Conservation (phyloP, 78 protist species). For the Protostelium mycophagum region DNA sequence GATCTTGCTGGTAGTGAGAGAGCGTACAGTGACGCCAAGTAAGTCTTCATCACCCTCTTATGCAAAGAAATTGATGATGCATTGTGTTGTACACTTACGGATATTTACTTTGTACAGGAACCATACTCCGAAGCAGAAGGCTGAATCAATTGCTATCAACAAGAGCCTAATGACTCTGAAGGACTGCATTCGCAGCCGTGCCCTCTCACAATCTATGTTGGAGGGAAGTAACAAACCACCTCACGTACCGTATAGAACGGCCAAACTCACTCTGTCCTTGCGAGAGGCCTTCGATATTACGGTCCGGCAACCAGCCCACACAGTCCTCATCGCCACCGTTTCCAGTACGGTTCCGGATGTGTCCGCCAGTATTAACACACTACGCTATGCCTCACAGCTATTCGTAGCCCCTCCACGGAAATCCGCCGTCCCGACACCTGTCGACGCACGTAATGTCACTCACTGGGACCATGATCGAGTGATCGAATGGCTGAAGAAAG, state of each 20-base stretch:
- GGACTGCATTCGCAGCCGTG: conserved; percentile 10
- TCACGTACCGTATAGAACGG: conserved; percentile 2
- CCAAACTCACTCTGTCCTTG: conserved; percentile 10
- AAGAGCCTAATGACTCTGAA: conserved; percentile 6
- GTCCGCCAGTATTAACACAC: neutral
- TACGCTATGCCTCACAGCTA: neutral
- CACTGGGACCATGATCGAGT: neutral
- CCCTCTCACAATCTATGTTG: neutral
- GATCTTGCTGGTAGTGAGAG: conserved; percentile 5
- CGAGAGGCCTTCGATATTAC: neutral
- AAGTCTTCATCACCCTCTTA: neutral
- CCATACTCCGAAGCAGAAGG: neutral
- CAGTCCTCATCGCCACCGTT: conserved; percentile 16
- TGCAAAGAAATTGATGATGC: no score
- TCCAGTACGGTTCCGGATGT: neutral
- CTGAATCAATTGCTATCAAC: conserved; percentile 16
- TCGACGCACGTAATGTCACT: neutral
- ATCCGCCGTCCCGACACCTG: neutral
- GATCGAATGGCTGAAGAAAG: neutral
- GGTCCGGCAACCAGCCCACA: neutral
- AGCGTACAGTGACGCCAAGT: neutral
- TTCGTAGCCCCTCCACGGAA: neutral
- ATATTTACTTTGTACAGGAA: neutral
- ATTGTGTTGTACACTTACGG: no score
- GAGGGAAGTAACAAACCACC: neutral